These are phyloP conservation scores for Teratosphaeriaceae sp. DNA, from an alignment of 2,329 filamentous ascomycete species.

Conservation along the genomic window DNA sequence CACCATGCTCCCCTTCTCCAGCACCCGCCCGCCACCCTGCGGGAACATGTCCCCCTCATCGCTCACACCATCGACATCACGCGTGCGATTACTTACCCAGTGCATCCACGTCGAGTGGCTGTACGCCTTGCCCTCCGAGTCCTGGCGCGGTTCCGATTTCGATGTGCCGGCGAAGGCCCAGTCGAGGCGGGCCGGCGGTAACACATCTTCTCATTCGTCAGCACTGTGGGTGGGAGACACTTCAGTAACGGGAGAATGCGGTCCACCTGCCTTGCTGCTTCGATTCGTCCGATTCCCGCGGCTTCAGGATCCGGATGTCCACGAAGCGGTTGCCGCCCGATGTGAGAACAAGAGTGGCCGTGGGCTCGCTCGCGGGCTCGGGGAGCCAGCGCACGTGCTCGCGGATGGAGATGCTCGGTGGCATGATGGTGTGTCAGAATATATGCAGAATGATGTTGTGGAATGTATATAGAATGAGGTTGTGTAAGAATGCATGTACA, in stretches of 20 bases:
- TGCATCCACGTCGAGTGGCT: slow-evolving; percentile 47
- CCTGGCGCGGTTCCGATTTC: slow-evolving; percentile 1
- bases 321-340: slow-evolving; percentile 52
- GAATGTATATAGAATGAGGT: too few relatives aligned
- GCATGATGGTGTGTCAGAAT: slow-evolving; percentile 13
- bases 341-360: slow-evolving; percentile 59
- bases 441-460: not conserved
- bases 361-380: slow-evolving; percentile 50
- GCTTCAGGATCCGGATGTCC: slow-evolving; percentile 51
- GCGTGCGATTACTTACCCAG: slow-evolving; percentile 51
- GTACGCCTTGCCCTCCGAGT: slow-evolving; percentile 4
- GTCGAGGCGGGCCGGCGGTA: slow-evolving; percentile 41
- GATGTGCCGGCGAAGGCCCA: slow-evolving; percentile 60
- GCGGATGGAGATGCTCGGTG: slow-evolving; percentile 47
- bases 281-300: slow-evolving; percentile 7
- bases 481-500: too few relatives aligned
- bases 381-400: slow-evolving; percentile 55
- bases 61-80: slow-evolving; percentile 29
- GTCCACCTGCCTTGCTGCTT: slow-evolving; percentile 1
- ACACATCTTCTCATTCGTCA: slow-evolving; percentile 20
- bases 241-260: not conserved
- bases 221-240: slow-evolving; percentile 2
- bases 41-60: slow-evolving; percentile 55
- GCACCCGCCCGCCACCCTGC: slow-evolving; percentile 31
- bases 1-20: slow-evolving; percentile 56